Conservation (phyloP, 495 filamentous ascomycete species). For the Cercophora sp. region DNA sequence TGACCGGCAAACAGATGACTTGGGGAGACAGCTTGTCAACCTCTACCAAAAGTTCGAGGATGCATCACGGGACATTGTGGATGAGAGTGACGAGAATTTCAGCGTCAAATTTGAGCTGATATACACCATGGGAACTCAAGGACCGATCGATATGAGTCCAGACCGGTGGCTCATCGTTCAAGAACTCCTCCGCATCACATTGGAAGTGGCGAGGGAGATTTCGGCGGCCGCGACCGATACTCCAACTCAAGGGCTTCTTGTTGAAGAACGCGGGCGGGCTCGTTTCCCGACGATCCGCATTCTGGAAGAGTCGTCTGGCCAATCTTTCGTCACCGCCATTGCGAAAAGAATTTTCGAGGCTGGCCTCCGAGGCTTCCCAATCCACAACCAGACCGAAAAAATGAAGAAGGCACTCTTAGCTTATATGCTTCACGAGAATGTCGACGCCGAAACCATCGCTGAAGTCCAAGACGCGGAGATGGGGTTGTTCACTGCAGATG, state of each 20-base stretch:
- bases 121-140: constrained; percentile 59
- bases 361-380: neutral
- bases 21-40: neutral
- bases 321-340: neutral
- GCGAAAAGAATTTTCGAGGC: neutral
- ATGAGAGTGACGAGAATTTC: constrained; percentile 62
- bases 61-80: constrained; percentile 47
- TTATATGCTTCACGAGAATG: neutral
- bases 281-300: neutral
- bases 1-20: constrained; percentile 17
- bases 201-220: constrained; percentile 17
- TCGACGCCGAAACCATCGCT: neutral
- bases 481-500: neutral
- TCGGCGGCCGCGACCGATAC: too few species aligned
- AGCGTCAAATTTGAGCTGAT: constrained; percentile 55
- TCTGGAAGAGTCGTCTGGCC: neutral
- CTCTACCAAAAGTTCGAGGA: neutral
- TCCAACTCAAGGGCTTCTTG: too few species aligned
- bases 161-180: constrained; percentile 57
- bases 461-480: neutral
- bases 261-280: neutral
- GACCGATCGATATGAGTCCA: constrained; percentile 47
- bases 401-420: neutral
- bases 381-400: neutral
- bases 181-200: constrained; percentile 44